Evolutionary conservation across 495 filamentous ascomycete species (phyloP), one percentile per base, ranked within the genome.

Genomic region (Penicillium cosmopolitanum): DNA sequence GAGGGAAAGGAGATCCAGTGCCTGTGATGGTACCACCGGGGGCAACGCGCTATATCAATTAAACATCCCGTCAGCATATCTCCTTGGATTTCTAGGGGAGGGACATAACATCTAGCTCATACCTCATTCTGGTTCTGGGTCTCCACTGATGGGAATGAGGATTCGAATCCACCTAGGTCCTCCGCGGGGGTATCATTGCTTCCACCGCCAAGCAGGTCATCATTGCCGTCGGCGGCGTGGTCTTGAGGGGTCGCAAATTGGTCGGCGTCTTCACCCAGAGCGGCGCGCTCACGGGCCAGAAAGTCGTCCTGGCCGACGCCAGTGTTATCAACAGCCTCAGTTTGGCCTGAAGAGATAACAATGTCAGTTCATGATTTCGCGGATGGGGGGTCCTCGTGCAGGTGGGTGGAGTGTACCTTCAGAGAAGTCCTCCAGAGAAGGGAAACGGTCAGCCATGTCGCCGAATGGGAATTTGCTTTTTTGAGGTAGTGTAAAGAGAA

Each of bases 381-480:
- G 42, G 57, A 57, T 55, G 55, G 56, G 60, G 19, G 35, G 43
- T 50, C 16, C 31, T 35, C 18, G 47, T 64, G 60, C 55, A 60
- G 55, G 61, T 61, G 61, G 65, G 56, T 52, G 60, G 42, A 56
- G 57, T 89, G 81, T 84, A 86, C 94, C 94, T 55, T 89, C 91
- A 69, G 94, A 89, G 74, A 98, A 93, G 71, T 98, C 95, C 73
- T 98, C 95, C 71, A 98, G 79, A 19, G 95, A 96, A 54, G 95
- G 95, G 76, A 98, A 98, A 70, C 93, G 82, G 78, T 98, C 93
- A 19, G 95, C 94, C 95, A 98, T 98, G 25, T 50, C 82, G 62
- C 21, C 15, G 35, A 21, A 52, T 25, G 18, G 4, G 21, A 28
- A 12, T 3, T 16, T 16, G 8, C 16, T 44, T 44, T 19, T 44